phyloP scores from a whole-genome alignment of 129 eudicot species.

The Apium graveolens region DNA sequence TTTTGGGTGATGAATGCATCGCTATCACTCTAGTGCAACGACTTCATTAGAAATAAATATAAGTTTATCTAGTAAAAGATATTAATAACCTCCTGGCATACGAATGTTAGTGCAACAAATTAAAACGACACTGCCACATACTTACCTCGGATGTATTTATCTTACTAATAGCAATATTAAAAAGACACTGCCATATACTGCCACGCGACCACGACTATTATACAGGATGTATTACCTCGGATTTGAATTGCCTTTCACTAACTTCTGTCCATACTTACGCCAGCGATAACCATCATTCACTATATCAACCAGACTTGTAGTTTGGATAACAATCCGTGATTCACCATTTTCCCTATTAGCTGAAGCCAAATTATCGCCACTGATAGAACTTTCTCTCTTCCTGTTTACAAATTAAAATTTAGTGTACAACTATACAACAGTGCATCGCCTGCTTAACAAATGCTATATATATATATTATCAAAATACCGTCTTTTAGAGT shows the following conservation, averaged over 20 bases:
- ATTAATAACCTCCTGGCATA: neutral
- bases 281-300: conserved; percentile 90
- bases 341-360: conserved; percentile 44
- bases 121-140: neutral
- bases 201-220: neutral
- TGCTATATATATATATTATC: neutral
- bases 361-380: conserved; percentile 22
- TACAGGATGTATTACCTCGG: conserved; percentile 46
- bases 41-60: neutral
- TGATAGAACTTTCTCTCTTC: conserved; percentile 41
- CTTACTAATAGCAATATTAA: no score
- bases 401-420: conserved; percentile 25
- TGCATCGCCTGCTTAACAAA: neutral
- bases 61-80: neutral
- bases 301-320: conserved; percentile 72
- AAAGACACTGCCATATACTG: neutral
- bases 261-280: conserved; percentile 95
- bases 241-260: conserved; percentile 84
- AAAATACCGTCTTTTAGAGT: conserved; percentile 69
- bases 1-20: neutral
- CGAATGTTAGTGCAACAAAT: neutral
- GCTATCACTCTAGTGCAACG: neutral
- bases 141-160: no score
- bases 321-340: conserved; percentile 68
- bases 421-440: neutral